A percentile compares a stretch with the other conserved stretches of the same genome.
Conservation (phyloP, 176 grass and related monocot species). For the Tillandsia fasciculata region DNA sequence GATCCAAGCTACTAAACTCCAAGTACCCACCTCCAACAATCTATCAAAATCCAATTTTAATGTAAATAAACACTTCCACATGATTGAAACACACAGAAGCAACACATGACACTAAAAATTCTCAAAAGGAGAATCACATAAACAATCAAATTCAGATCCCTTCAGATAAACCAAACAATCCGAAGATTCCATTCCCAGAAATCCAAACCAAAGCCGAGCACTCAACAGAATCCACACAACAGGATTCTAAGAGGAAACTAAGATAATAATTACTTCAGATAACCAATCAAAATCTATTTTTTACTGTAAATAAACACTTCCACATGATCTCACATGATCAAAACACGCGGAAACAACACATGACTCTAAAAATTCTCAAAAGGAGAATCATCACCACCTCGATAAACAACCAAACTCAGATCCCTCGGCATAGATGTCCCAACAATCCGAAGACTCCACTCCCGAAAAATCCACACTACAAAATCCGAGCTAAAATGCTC, state of each 20-base stretch:
- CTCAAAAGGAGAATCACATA: too few species aligned
- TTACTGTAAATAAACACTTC: neutral
- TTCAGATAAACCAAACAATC: neutral
- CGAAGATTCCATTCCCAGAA: neutral
- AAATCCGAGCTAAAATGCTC: neutral
- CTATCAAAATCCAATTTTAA: constrained; percentile 1
- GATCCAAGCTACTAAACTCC: neutral
- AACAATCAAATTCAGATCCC: constrained; percentile 8
- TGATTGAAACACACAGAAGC: neutral
- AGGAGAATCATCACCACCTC: neutral
- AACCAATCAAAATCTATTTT: constrained; percentile 1
- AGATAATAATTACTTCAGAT: neutral
- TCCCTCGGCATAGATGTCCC: neutral
- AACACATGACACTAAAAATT: neutral
- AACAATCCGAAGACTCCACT: neutral
- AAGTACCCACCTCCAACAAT: neutral
- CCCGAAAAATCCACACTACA: neutral
- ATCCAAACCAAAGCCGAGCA: neutral
- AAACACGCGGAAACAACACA: neutral
- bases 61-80: neutral
- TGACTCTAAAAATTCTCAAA: neutral
- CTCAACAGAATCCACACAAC: too few species aligned
- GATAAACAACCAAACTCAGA: neutral
- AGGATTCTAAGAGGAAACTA: neutral
- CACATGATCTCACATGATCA: neutral